Evolutionary conservation across 495 filamentous ascomycete species (phyloP).

Genomic region (Tuber borchii): DNA sequence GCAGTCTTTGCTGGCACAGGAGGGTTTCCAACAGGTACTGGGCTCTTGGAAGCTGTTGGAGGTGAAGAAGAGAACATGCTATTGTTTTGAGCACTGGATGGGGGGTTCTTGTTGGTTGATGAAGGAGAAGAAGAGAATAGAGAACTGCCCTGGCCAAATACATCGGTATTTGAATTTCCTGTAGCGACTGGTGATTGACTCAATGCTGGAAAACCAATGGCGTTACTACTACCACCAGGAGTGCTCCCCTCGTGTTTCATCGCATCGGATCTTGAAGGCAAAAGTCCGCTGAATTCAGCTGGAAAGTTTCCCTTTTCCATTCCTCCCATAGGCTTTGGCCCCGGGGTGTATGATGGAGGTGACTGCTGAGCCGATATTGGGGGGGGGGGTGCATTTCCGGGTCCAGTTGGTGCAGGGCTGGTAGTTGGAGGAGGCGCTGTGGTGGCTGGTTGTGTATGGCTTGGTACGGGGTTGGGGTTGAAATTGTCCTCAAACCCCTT

Average conservation of each 20-base stretch:
- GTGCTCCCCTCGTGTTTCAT: slow-evolving; percentile 43
- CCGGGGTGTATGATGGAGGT: slow-evolving; percentile 60
- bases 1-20: slow-evolving; percentile 43
- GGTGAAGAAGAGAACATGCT: slow-evolving; percentile 37
- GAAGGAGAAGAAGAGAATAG: slow-evolving; percentile 23
- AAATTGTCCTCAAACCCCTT: slow-evolving; percentile 91
- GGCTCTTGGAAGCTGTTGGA: slow-evolving; percentile 39
- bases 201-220: slow-evolving; percentile 46
- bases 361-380: slow-evolving; percentile 54
- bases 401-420: slow-evolving; percentile 28
- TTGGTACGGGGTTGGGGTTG: slow-evolving; percentile 60
- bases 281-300: slow-evolving; percentile 57
- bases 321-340: slow-evolving; percentile 16
- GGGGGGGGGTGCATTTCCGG: slow-evolving; percentile 45
- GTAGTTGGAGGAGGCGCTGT: slow-evolving; percentile 36
- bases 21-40: slow-evolving; percentile 28
- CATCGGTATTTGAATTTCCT: slow-evolving; percentile 23
- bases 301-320: slow-evolving; percentile 49
- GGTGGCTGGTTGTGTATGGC: slow-evolving; percentile 28
- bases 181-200: slow-evolving; percentile 40
- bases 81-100: slow-evolving; percentile 22
- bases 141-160: slow-evolving; percentile 29
- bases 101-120: slow-evolving; percentile 11
- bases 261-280: slow-evolving; percentile 60
- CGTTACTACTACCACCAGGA: slow-evolving; percentile 35